Percentiles rank a stretch among this genome's conserved stretches.
phyloP scores from a whole-genome alignment of 768 basidiomycete genomes.

The Hericium alpestre region DNA sequence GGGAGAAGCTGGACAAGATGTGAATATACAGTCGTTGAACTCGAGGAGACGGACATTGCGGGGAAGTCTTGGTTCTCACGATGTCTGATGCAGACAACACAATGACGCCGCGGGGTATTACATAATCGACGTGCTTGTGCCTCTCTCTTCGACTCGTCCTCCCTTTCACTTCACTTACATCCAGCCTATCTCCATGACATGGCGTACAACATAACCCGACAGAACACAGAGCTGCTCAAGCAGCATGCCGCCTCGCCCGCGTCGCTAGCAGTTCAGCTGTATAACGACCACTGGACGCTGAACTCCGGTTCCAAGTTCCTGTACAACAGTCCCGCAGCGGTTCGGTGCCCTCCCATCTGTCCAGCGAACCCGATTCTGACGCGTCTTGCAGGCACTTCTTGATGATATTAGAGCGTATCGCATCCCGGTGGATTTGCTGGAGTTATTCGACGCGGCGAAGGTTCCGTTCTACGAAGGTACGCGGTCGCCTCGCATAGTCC shows the following conservation, averaged over 20 bases:
- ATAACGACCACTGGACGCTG: slow-evolving; percentile 73
- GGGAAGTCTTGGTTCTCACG: neutral
- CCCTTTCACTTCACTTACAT: neutral
- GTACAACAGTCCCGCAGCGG: slow-evolving; percentile 69
- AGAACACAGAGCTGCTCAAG: slow-evolving; percentile 49
- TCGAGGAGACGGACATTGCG: neutral
- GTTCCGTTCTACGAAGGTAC: slow-evolving; percentile 80
- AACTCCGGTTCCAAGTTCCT: slow-evolving; percentile 75
- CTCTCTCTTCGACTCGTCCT: neutral
- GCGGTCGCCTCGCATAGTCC: neutral
- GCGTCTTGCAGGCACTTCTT: slow-evolving; percentile 47
- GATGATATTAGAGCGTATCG: slow-evolving; percentile 77
- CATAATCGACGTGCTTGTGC: neutral
- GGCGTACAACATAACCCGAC: slow-evolving; percentile 69
- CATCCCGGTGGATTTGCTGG: slow-evolving; percentile 79
- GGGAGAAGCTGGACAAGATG: slow-evolving; percentile 47
- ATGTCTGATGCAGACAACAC: neutral
- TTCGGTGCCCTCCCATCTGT: slow-evolving; percentile 15
- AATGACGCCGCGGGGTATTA: no score
- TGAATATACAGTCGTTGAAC: neutral
- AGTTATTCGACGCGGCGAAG: slow-evolving; percentile 61
- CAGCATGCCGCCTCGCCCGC: slow-evolving; percentile 46
- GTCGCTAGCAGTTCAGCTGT: slow-evolving; percentile 70
- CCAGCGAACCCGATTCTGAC: slow-evolving; percentile 1
- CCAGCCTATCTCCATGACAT: slow-evolving; percentile 25